Conservation (phyloP, 2,329 filamentous ascomycete genomes). For the Aspergillus brunneoviolaceus region DNA sequence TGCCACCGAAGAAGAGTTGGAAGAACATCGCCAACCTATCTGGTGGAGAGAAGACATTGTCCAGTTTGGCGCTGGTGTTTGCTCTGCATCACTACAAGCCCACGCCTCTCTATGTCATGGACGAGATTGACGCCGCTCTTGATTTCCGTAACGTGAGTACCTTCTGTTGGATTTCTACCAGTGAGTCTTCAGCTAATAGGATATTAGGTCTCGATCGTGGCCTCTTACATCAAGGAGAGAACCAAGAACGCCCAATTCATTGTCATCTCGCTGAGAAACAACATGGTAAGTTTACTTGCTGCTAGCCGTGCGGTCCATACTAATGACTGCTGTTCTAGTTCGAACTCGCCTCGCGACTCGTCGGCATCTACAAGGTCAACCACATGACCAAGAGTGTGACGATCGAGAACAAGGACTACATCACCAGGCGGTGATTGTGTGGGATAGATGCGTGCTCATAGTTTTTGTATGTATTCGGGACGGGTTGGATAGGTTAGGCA, state of each 20-base stretch:
- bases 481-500: constrained; percentile 2
- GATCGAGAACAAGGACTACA: constrained; percentile 81
- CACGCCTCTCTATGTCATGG: constrained; percentile 97
- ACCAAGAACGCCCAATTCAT: constrained; percentile 99
- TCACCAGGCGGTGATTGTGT: constrained; percentile 40
- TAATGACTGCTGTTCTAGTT: constrained; percentile 53
- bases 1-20: constrained; percentile 99
- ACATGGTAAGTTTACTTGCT: constrained; percentile 64
- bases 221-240: constrained; percentile 97
- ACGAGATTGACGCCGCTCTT: constrained; percentile 96
- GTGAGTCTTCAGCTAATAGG: constrained; percentile 11
- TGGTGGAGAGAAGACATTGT: constrained; percentile 96
- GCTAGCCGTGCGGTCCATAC: neutral
- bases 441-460: constrained; percentile 3
- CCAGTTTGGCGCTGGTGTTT: constrained; percentile 92
- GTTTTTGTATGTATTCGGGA: constrained; percentile 1
- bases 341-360: constrained; percentile 88
- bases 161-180: too few species aligned
- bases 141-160: constrained; percentile 92
- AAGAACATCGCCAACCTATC: constrained; percentile 97
- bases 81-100: constrained; percentile 97
- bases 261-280: constrained; percentile 95
- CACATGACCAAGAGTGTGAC: constrained; percentile 96
- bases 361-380: constrained; percentile 99
- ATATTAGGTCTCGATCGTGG: constrained; percentile 85